Percentiles rank a stretch among this genome's conserved stretches.
Evolutionary conservation across 2,329 filamentous ascomycete species (phyloP).

Genomic region (Xylariaceae sp.): DNA sequence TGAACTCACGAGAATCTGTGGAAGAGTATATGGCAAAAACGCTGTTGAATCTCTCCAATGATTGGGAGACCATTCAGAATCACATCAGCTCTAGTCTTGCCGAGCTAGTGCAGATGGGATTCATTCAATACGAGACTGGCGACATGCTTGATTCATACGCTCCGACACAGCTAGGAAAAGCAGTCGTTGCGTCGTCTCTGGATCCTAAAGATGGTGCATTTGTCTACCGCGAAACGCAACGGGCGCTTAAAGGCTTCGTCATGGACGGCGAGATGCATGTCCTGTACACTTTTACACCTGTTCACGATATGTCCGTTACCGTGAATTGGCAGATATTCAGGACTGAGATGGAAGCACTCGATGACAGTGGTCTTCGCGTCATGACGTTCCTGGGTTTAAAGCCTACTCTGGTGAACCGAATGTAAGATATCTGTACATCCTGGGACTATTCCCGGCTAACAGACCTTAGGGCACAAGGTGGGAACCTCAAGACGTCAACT

Average conservation of each 20-base stretch:
- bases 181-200: constrained; percentile 68
- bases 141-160: constrained; percentile 50
- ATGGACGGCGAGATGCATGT: constrained; percentile 75
- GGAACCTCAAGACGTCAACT: constrained; percentile 58
- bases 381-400: constrained; percentile 65
- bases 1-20: constrained; percentile 60
- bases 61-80: constrained; percentile 43
- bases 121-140: constrained; percentile 41
- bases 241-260: constrained; percentile 67
- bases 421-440: constrained; percentile 40
- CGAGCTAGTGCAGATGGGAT: constrained; percentile 52
- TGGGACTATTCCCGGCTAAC: constrained; percentile 18
- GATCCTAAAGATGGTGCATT: constrained; percentile 73
- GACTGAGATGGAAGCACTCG: constrained; percentile 64
- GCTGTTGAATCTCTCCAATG: constrained; percentile 57
- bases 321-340: constrained; percentile 73
- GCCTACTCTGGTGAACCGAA: constrained; percentile 61
- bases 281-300: constrained; percentile 67
- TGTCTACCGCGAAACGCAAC: constrained; percentile 63
- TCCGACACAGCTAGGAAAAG: constrained; percentile 63
- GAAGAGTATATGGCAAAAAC: constrained; percentile 67
- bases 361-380: constrained; percentile 68
- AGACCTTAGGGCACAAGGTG: constrained; percentile 59
- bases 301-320: constrained; percentile 52
- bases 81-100: constrained; percentile 57